These are phyloP conservation scores for Dimargaris cristalligena DNA, from an alignment of 192 early-diverging fungal species.

Conservation along the genomic window DNA sequence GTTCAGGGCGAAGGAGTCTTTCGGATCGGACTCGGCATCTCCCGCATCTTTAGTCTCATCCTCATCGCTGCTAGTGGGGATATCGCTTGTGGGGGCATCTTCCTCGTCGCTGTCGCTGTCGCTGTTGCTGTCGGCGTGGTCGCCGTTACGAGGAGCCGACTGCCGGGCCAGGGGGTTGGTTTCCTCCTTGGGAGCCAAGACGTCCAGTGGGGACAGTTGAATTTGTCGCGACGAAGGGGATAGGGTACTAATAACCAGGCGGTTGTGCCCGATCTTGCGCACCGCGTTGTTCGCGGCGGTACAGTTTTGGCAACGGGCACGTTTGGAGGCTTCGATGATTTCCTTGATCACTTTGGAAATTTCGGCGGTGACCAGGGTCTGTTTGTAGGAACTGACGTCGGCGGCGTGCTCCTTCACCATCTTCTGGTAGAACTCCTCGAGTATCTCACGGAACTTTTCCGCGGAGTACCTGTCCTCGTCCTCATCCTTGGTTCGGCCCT, in stretches of 20 bases:
- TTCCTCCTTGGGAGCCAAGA: background rate
- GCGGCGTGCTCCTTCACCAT: background rate
- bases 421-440: background rate
- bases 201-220: background rate
- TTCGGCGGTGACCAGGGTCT: constrained; percentile 17
- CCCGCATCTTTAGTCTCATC: background rate
- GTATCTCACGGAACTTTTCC: background rate
- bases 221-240: too few species aligned
- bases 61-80: background rate
- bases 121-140: background rate
- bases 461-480: constrained; percentile 8
- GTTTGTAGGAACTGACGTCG: constrained; percentile 20
- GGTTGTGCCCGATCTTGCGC: too few species aligned
- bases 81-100: background rate
- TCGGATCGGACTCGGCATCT: background rate
- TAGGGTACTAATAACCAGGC: too few species aligned
- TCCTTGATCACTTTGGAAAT: constrained; percentile 25
- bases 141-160: background rate
- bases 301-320: too few species aligned
- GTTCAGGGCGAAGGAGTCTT: constrained; percentile 13
- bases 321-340: too few species aligned
- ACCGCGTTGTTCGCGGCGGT: too few species aligned
- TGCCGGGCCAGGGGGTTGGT: background rate
- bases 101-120: background rate
- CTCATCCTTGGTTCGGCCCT: too few species aligned